Evolutionary conservation across 2,329 filamentous ascomycete genomes (phyloP), one percentile per base, ranked within the genome.

Genomic region (Colletotrichum siamense): DNA sequence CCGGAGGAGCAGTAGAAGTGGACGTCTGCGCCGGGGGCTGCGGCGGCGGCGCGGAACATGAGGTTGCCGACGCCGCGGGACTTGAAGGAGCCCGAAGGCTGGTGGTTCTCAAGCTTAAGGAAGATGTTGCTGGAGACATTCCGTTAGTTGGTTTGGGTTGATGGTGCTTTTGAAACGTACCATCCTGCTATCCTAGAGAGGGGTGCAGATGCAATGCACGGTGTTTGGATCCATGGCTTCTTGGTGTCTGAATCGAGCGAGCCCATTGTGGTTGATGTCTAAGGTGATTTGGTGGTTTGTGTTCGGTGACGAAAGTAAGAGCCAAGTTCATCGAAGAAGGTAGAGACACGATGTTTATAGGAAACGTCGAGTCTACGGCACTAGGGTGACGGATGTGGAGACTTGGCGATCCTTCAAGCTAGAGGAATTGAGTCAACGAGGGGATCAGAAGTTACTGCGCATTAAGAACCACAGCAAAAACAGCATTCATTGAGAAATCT

Each of bases 81-180:
- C 84, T 98, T 97, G 91, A 98, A 98, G 52, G 94, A 96, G 78
- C 94, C 94, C 26, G 94, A 94, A 6, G 95, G 95, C 82, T 98
- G 95, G 71, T 96, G 91, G 82, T 94, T 95, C 81, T 98, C 95
- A 77, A 97, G 91, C 84, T 98, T 98, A 81, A 98, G 92, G 84
- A 94, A 95, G 84, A 98, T 92, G 86, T 94, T 93, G 87, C 94
- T 90, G 77, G n/a, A 49, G 30, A 16, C 10, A 8, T 12, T 32
- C 5, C 52, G 28, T 75, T 70, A 74, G 77, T 68, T 62, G 36
- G 32, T n/a, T 28, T 28, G 6, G 52, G 80, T 80, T 72, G 80
- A 71, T 77, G 55, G 24, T 65, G 62, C 32, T 26, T 12, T 64
- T 13, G 32, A 57, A 68, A 52, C 89, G 82, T 85, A 95, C 93